Percentiles rank a stretch among this genome's conserved stretches.
These are phyloP conservation scores for Lasiodiplodia theobromae DNA, from an alignment of 2,329 filamentous ascomycete species.

Conservation along the genomic window DNA sequence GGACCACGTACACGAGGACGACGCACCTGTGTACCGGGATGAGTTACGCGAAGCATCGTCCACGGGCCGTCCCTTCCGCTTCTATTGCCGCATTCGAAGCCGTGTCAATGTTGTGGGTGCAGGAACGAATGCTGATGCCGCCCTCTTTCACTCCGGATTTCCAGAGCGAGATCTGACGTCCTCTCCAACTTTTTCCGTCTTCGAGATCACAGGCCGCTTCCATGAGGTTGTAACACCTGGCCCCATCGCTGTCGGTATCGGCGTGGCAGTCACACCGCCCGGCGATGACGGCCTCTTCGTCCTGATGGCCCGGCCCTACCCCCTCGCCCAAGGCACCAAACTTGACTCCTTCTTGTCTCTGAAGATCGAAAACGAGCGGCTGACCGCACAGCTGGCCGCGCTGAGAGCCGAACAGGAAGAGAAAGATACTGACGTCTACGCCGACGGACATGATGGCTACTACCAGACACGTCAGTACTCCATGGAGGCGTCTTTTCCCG, in stretches of 20 bases:
- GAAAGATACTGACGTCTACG: too few species aligned
- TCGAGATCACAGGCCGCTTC: slow-evolving; percentile 20
- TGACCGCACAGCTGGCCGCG: slow-evolving; percentile 9
- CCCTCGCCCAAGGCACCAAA: slow-evolving; percentile 12
- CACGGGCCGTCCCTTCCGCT: slow-evolving; percentile 23
- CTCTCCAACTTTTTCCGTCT: slow-evolving; percentile 3
- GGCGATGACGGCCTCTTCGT: slow-evolving; percentile 16
- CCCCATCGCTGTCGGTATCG: slow-evolving; percentile 3
- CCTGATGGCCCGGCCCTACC: slow-evolving; percentile 26
- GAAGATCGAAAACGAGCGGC: slow-evolving; percentile 17
- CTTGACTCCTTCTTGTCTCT: slow-evolving; percentile 24
- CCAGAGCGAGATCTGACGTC: neutral
- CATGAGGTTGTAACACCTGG: neutral
- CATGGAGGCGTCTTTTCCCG: neutral
- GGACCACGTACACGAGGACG: slow-evolving; percentile 25
- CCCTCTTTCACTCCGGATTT: neutral
- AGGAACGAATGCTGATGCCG: neutral
- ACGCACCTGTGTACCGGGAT: slow-evolving; percentile 15
- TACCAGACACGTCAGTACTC: neutral
- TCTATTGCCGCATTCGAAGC: slow-evolving; percentile 24
- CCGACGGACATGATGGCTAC: neutral
- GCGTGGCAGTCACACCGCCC: slow-evolving; percentile 4
- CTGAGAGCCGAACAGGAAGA: slow-evolving; percentile 20
- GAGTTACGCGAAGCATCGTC: slow-evolving; percentile 21
- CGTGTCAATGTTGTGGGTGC: neutral